Percentiles rank a stretch among this genome's conserved stretches.
Conservation (phyloP, 1,139 yeast genomes). For the Ogataea hybrid region DNA sequence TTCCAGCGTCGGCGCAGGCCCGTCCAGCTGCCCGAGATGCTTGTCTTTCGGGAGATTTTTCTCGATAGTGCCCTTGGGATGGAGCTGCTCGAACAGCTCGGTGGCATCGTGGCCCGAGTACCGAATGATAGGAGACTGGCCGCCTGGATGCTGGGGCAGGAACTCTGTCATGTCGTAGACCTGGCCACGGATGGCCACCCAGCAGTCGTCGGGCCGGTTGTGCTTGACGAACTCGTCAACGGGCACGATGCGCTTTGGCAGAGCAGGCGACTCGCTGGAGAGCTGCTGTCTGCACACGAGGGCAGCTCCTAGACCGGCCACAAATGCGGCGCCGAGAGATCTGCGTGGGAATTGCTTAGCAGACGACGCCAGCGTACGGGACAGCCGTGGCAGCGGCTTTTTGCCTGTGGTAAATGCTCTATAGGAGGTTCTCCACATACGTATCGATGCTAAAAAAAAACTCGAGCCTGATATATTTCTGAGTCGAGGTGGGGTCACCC, state of each 20-base stretch:
- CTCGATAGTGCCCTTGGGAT: constrained; percentile 58
- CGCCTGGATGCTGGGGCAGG: constrained; percentile 86
- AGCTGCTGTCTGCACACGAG: background rate
- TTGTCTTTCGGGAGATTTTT: constrained; percentile 35
- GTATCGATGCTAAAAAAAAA: too few species aligned
- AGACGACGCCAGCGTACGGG: background rate
- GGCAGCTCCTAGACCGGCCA: background rate
- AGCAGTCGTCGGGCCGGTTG: constrained; percentile 63
- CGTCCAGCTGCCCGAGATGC: constrained; percentile 33
- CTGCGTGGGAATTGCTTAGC: background rate
- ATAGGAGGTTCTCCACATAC: background rate
- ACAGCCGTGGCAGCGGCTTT: background rate
- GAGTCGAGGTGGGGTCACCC: too few species aligned
- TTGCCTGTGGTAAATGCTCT: background rate
- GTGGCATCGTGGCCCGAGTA: constrained; percentile 94
- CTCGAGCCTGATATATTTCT: too few species aligned
- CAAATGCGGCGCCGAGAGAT: background rate
- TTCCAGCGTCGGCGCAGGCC: constrained; percentile 35
- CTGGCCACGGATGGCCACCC: constrained; percentile 84
- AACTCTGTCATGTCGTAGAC: constrained; percentile 84
- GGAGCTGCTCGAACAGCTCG: constrained; percentile 80
- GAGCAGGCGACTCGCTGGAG: background rate
- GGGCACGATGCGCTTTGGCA: constrained; percentile 11
- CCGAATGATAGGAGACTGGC: constrained; percentile 63
- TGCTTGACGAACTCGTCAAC: constrained; percentile 63